A percentile compares a stretch with the other conserved stretches of the same genome.
Conservation (phyloP, 257 asterid species). For the Coffea eugenioides region DNA sequence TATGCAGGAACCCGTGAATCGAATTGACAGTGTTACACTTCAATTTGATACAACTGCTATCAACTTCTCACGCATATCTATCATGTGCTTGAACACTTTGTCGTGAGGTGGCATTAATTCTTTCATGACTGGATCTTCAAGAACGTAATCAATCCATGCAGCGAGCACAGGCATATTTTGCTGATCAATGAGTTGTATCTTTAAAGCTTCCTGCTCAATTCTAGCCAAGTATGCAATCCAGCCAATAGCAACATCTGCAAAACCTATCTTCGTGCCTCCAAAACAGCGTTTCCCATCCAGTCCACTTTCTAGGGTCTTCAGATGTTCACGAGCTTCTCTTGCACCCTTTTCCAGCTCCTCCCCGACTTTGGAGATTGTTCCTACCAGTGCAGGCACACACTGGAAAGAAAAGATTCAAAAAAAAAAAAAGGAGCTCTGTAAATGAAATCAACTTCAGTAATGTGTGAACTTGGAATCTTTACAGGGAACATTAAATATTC, state of each 20-base stretch:
- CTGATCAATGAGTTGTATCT: slow-evolving; percentile 23
- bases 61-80: slow-evolving; percentile 22
- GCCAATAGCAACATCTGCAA: slow-evolving; percentile 24
- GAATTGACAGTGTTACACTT: neutral
- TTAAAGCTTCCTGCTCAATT: slow-evolving; percentile 16
- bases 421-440: neutral
- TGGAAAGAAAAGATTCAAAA: slow-evolving; percentile 9
- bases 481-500: no score
- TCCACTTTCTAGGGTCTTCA: slow-evolving; percentile 19
- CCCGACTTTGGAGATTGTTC: slow-evolving; percentile 19
- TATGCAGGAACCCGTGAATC: neutral
- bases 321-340: slow-evolving; percentile 24
- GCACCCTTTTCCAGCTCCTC: slow-evolving; percentile 27
- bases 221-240: slow-evolving; percentile 32
- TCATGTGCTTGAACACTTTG: slow-evolving; percentile 25
- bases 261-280: slow-evolving; percentile 26
- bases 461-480: neutral
- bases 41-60: slow-evolving; percentile 19
- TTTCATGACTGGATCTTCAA: slow-evolving; percentile 29
- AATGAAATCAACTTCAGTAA: neutral
- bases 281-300: slow-evolving; percentile 25
- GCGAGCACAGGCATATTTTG: slow-evolving; percentile 30
- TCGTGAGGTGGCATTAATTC: slow-evolving; percentile 24
- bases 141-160: slow-evolving; percentile 26
- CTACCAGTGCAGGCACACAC: slow-evolving; percentile 27